phyloP scores from a whole-genome alignment of 2,329 filamentous ascomycete genomes.

The Myriangium duriaei region DNA sequence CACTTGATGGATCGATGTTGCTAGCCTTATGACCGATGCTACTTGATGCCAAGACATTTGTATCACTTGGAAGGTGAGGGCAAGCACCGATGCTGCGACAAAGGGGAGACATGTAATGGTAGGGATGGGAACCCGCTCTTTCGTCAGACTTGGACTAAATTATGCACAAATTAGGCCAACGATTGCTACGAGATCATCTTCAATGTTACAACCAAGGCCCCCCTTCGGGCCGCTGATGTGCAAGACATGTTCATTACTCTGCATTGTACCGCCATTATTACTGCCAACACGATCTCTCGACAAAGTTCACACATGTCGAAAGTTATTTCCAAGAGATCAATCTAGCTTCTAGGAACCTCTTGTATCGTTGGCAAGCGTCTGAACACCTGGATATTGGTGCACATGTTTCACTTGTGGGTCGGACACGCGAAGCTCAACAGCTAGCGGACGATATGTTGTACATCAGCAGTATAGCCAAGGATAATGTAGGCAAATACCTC shows the following conservation, averaged over 20 bases:
- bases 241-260: constrained; percentile 32
- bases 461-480: constrained; percentile 42
- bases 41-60: no score
- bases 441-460: constrained; percentile 34
- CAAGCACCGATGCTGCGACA: no score
- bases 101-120: no score
- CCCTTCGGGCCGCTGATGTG: constrained; percentile 27
- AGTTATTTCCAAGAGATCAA: constrained; percentile 32
- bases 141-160: no score
- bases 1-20: no score
- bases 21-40: no score
- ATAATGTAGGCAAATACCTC: constrained; percentile 37
- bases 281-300: constrained; percentile 8
- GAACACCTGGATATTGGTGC: constrained; percentile 29
- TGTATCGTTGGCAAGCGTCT: constrained; percentile 34
- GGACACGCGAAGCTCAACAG: no score
- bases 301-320: constrained; percentile 23
- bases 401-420: no score
- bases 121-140: no score
- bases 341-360: constrained; percentile 26
- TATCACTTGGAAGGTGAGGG: no score
- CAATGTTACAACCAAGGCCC: constrained; percentile 20
- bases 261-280: constrained; percentile 13
- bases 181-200: constrained; percentile 21
- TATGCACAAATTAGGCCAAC: no score